phyloP scores from a whole-genome alignment of 2,329 filamentous ascomycete species.

The Lachnellula arida region DNA sequence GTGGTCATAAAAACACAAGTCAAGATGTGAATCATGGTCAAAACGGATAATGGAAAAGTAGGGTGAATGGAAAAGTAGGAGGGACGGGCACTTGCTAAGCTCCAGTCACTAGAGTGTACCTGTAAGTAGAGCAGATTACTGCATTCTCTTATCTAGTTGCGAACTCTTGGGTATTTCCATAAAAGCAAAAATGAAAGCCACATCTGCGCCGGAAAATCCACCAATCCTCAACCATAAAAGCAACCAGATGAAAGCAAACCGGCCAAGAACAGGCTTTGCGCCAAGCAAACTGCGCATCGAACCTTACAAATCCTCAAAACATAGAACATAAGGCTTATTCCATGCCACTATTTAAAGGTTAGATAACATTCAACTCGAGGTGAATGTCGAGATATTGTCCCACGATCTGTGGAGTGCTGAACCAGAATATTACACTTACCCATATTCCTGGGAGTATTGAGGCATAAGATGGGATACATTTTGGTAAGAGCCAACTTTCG shows the following conservation, averaged over 20 bases:
- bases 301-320: neutral
- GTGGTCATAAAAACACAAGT: no score
- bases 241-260: no score
- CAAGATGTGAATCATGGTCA: no score
- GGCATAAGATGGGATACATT: constrained; percentile 15
- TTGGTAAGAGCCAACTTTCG: constrained; percentile 15
- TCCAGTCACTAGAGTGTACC: neutral
- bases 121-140: neutral
- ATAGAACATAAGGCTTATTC: neutral
- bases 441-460: constrained; percentile 8
- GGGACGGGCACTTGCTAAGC: neutral
- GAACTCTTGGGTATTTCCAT: neutral
- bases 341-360: neutral
- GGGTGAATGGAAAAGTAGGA: no score
- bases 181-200: neutral
- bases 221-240: neutral
- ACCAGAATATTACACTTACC: neutral
- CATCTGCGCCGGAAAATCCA: neutral
- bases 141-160: neutral
- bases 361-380: no score
- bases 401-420: neutral
- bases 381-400: neutral
- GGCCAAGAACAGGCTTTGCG: neutral
- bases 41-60: no score
- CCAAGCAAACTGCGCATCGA: neutral